Evolutionary conservation across 305 asterid genomes (phyloP).

Genomic region (Solanum hybrid): DNA sequence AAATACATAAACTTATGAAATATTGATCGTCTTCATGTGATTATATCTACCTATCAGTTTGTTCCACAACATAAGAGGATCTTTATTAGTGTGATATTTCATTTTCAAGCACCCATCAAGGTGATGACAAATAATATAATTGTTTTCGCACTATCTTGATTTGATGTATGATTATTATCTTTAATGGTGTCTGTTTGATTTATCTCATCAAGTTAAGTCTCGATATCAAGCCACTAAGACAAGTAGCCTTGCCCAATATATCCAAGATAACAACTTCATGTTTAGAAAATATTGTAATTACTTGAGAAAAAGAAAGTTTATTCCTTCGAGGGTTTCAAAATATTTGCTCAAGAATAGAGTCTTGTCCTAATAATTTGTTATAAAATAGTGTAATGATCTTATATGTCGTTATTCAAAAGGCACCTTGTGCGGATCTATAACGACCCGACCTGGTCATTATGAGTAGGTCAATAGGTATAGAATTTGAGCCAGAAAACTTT

Average conservation of each 20-base stretch:
- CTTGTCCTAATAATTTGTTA: not conserved
- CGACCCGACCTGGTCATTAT: not conserved
- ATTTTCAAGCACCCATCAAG: not conserved
- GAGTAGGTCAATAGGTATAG: not conserved
- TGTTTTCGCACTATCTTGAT: not conserved
- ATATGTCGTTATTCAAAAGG: not conserved
- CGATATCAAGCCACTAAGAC: not conserved
- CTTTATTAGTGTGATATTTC: not conserved
- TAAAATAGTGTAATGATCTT: not conserved
- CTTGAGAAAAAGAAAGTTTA: not conserved
- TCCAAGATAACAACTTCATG: too few species aligned
- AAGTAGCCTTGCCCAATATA: not conserved
- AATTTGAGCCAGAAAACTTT: not conserved
- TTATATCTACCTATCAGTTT: too few species aligned
- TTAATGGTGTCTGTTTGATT: not conserved
- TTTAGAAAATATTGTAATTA: not conserved
- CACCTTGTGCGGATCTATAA: not conserved
- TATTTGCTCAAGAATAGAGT: not conserved
- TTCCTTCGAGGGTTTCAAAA: not conserved
- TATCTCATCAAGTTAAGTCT: not conserved
- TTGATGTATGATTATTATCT: not conserved
- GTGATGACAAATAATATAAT: too few species aligned
- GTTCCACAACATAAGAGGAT: not conserved
- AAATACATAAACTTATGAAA: not conserved
- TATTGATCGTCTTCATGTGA: not conserved